phyloP scores from a whole-genome alignment of 805 yeast species.

The Yarrowia sp. region DNA sequence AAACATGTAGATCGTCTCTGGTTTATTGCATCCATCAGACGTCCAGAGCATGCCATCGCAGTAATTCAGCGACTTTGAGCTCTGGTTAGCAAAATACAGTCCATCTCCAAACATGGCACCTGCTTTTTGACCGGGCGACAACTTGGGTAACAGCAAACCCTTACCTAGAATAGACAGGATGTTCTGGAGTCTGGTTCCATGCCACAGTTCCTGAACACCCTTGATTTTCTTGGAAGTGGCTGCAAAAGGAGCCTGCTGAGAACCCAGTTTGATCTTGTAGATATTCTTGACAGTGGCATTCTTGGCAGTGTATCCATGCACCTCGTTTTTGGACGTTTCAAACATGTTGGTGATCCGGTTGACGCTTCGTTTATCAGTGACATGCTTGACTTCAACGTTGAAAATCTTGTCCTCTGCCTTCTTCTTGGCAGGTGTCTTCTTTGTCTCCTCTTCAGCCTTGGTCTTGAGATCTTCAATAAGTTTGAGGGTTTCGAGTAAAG shows the following conservation, averaged over 20 bases:
- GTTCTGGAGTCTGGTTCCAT: constrained; percentile 17
- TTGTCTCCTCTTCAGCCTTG: neutral
- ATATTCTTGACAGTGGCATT: neutral
- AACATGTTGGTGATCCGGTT: constrained; percentile 10
- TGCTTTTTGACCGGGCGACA: constrained; percentile 18
- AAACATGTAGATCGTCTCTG: constrained; percentile 16
- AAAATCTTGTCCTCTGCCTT: neutral
- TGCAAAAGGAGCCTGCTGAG: constrained; percentile 21
- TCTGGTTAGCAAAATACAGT: constrained; percentile 19
- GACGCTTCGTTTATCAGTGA: neutral
- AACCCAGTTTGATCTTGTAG: constrained; percentile 18
- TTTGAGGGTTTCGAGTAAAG: constrained; percentile 9
- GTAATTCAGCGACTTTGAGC: constrained; percentile 17
- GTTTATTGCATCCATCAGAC: neutral
- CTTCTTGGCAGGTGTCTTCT: neutral
- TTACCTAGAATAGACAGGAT: constrained; percentile 14
- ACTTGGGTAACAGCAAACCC: constrained; percentile 6
- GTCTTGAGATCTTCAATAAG: constrained; percentile 20
- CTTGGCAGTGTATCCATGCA: neutral
- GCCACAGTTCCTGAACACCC: constrained; percentile 21
- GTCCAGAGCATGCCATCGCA: constrained; percentile 21
- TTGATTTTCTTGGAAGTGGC: constrained; percentile 25
- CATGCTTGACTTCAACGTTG: constrained; percentile 7
- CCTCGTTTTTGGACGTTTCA: neutral
- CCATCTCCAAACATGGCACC: constrained; percentile 28